A percentile compares a stretch with the other conserved stretches of the same genome.
These are phyloP conservation scores for Solanum aculeatissimum DNA, from an alignment of 305 asterid genomes.

Conservation along the genomic window DNA sequence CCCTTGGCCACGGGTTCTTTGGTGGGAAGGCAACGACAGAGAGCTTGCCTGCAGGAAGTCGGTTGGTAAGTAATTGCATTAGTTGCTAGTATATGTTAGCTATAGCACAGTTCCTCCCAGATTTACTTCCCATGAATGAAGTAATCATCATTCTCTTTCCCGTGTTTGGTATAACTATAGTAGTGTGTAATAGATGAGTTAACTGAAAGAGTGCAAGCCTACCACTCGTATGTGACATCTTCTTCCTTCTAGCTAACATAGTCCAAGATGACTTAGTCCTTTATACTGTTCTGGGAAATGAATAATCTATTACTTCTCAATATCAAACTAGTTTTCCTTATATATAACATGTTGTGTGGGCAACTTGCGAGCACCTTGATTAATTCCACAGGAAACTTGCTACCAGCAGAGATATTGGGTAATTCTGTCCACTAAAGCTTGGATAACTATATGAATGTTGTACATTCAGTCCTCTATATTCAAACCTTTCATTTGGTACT, in stretches of 20 bases:
- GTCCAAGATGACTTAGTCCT: neutral
- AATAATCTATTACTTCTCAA: neutral
- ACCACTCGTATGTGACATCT: neutral
- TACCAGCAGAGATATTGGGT: neutral
- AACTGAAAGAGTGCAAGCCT: neutral
- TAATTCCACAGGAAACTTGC: neutral
- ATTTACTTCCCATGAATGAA: neutral
- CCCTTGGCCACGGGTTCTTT: slow-evolving; percentile 45
- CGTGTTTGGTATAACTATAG: neutral
- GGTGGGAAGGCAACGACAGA: slow-evolving; percentile 40
- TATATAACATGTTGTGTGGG: neutral
- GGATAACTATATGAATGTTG: neutral
- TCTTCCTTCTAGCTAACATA: neutral
- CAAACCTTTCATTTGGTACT: neutral
- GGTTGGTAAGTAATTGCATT: slow-evolving; percentile 17
- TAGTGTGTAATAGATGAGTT: neutral
- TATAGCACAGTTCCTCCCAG: neutral
- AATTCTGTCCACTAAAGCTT: too few species aligned
- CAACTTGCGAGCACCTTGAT: neutral
- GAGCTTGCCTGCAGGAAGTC: slow-evolving; percentile 22
- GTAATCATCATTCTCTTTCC: neutral
- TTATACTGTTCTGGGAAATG: neutral
- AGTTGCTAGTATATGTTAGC: neutral
- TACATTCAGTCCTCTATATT: neutral
- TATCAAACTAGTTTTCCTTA: neutral